These are phyloP conservation scores for Omphalotus olearius DNA, from an alignment of 1,284 basidiomycete genomes.

Conservation along the genomic window DNA sequence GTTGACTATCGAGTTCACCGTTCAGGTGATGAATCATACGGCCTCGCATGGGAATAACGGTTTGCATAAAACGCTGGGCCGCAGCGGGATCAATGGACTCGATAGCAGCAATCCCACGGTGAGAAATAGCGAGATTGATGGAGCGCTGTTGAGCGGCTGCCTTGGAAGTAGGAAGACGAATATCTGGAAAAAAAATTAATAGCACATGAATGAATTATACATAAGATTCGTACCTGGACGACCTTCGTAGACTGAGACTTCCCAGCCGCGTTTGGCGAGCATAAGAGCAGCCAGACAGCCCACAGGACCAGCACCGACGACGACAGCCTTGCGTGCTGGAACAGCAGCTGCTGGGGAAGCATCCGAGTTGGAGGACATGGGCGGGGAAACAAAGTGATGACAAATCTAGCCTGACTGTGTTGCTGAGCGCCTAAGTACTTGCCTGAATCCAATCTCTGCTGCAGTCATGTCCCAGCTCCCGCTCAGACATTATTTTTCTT, in stretches of 20 bases:
- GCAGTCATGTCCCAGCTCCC: constrained; percentile 25
- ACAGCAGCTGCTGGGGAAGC: neutral
- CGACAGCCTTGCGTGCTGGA: constrained; percentile 38
- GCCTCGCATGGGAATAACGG: constrained; percentile 91
- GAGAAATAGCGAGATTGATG: constrained; percentile 95
- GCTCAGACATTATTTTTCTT: constrained; percentile 52
- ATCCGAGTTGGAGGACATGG: too few relatives aligned
- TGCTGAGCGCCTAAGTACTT: too few relatives aligned
- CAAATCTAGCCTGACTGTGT: neutral
- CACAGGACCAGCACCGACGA: constrained; percentile 90
- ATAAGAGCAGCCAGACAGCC: constrained; percentile 89
- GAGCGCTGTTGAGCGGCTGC: constrained; percentile 70
- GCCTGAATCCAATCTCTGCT: too few relatives aligned
- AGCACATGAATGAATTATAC: constrained; percentile 8
- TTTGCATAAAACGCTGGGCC: constrained; percentile 71
- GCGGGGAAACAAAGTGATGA: neutral
- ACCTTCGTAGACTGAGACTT: constrained; percentile 86
- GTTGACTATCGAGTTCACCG: constrained; percentile 75
- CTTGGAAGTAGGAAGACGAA: constrained; percentile 66
- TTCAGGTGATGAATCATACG: constrained; percentile 88
- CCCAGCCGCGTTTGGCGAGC: constrained; percentile 86
- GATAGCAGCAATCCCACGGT: constrained; percentile 87
- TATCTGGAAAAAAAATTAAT: constrained; percentile 41
- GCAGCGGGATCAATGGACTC: constrained; percentile 74
- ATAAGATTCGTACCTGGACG: constrained; percentile 60